A percentile compares a stretch with the other conserved stretches of the same genome.
Conservation (phyloP, 208 protist genomes). For the Naegleria lovaniensis region DNA sequence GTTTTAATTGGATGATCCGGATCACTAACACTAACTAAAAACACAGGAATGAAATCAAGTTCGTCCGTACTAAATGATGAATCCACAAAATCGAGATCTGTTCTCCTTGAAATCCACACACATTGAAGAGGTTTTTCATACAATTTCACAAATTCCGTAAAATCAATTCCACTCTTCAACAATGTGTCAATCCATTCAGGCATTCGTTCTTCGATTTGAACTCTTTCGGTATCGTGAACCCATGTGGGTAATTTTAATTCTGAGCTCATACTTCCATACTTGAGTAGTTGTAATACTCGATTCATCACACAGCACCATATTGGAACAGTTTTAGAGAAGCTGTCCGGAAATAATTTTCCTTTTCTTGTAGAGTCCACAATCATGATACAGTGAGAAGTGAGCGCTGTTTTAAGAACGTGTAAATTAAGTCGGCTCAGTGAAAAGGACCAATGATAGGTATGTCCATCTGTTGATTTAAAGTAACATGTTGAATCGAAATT, state of each 20-base stretch:
- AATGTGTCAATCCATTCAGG: background rate
- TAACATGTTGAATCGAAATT: constrained; percentile 45
- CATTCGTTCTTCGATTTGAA: constrained; percentile 33
- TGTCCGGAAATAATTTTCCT: constrained; percentile 54
- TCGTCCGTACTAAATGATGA: background rate
- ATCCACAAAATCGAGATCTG: background rate
- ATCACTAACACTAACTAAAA: constrained; percentile 23
- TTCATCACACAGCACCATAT: constrained; percentile 54
- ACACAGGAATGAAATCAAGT: background rate
- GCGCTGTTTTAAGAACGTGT: constrained; percentile 31
- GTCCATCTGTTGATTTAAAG: constrained; percentile 60
- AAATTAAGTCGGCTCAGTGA: constrained; percentile 44
- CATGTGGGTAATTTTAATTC: constrained; percentile 19
- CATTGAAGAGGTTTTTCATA: background rate
- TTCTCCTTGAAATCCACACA: background rate
- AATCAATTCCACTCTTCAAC: background rate
- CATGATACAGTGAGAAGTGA: background rate
- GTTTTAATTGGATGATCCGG: background rate
- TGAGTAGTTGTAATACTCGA: background rate
- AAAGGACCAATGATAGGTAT: constrained; percentile 58
- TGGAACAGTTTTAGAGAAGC: constrained; percentile 48
- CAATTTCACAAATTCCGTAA: background rate
- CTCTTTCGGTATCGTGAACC: constrained; percentile 11
- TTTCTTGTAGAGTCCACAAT: constrained; percentile 54
- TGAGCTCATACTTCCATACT: background rate